phyloP scores from a whole-genome alignment of 805 yeast genomes.

The Saturnispora zaruensis region DNA sequence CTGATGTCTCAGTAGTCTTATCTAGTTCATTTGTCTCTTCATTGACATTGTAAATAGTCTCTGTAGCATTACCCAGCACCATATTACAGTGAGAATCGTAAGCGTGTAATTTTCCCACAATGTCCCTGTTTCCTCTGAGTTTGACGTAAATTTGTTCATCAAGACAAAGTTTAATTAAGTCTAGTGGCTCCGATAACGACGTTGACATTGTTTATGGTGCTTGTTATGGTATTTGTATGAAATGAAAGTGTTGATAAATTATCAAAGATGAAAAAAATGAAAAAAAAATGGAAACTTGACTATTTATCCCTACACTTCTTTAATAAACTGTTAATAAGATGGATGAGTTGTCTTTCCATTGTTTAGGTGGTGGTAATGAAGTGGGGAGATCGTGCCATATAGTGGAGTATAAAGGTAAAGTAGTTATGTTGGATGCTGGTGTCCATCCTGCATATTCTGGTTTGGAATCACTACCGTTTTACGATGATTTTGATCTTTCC shows the following conservation, averaged over 20 bases:
- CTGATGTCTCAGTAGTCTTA: slow-evolving; percentile 50
- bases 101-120: slow-evolving; percentile 83
- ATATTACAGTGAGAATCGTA: slow-evolving; percentile 95
- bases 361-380: slow-evolving; percentile 97
- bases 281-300: neutral
- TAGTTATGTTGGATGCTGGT: slow-evolving; percentile 96
- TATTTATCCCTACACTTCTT: neutral
- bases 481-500: slow-evolving; percentile 87
- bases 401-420: slow-evolving; percentile 84
- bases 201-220: slow-evolving; percentile 9
- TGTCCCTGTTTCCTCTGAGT: slow-evolving; percentile 88
- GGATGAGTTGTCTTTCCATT: slow-evolving; percentile 53
- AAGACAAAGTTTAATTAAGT: slow-evolving; percentile 71
- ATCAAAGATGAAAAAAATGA: neutral
- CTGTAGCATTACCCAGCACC: slow-evolving; percentile 88
- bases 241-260: neutral
- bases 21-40: slow-evolving; percentile 38
- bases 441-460: slow-evolving; percentile 95
- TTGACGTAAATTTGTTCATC: slow-evolving; percentile 85
- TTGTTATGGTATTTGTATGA: neutral
- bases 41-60: slow-evolving; percentile 57
- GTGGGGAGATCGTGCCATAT: slow-evolving; percentile 97
- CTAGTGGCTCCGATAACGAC: slow-evolving; percentile 67
- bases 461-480: slow-evolving; percentile 83
- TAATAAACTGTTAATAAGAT: neutral